Base-by-base conservation (phyloP, 257 asterid genomes). In the Thymus quinquecostatus region DNA sequence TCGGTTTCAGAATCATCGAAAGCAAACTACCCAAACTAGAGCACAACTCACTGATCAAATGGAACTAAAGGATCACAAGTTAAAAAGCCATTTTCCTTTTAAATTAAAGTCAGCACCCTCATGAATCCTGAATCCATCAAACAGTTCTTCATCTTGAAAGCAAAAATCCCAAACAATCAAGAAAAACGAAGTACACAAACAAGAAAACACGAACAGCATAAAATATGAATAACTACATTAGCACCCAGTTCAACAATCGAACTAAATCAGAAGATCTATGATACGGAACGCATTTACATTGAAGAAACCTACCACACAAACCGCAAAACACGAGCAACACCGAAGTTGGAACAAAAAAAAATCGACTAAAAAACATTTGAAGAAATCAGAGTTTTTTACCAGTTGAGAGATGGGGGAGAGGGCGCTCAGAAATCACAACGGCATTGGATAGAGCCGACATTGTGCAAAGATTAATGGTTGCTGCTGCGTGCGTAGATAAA, bases 391-490 rank as follows among this genome's bases (percentile, higher is more conserved):
- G 30, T 54, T 60, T 21, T 36, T 67, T 78, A 85, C 91, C 89
- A 4, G 82, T 64, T 33, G 88, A 71, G 51, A 73, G 71, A 69
- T 53, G 75, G 70, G 65, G 59, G 40, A 79, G 50, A 27, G 79
- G 82, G 62, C 54, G 69, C 60, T 70, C 77, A 13, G 86, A 64
- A 30, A 85, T 74, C 43, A 76, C 68, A n/a, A 64, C 32, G 47
- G 88, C 78, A 77, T 56, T 85, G 14, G 88, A 83, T 33, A 88
- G 61, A 79, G 87, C 82, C 30, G 87, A 13, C 96, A 82, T 85
- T 62, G 12, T 81, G 56, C 60, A 45, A 47, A 38, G 47, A 32
- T 7, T 48, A 8, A 38, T 3, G 2, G 2, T 8, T 38, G 41
- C 41, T 4, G 41, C 41, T 21, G 48, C 7, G 76, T 44, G 78